Conservation (phyloP, 169 alveolate genomes). For the Sarcocystis neurona region DNA sequence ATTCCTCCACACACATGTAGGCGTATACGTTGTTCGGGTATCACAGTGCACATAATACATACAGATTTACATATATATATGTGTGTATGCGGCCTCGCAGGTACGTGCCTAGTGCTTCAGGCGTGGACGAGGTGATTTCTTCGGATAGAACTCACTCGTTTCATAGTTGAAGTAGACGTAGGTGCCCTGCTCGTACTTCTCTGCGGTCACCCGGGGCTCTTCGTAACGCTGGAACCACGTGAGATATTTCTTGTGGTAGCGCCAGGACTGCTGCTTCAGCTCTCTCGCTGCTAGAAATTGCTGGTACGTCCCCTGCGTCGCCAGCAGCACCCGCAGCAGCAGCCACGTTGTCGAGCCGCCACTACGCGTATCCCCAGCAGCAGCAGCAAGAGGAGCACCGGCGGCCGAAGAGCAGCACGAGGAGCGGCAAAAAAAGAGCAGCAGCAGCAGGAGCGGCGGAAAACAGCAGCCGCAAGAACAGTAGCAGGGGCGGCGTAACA, state of each 20-base stretch:
- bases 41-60: neutral
- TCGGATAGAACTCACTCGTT: slow-evolving; percentile 24
- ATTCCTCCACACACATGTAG: neutral
- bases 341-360: neutral
- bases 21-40: neutral
- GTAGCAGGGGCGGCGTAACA: too few species aligned
- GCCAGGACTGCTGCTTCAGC: slow-evolving; percentile 66
- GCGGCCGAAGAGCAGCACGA: neutral
- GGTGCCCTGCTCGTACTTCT: slow-evolving; percentile 66
- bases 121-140: too few species aligned
- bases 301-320: slow-evolving; percentile 70
- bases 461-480: too few species aligned
- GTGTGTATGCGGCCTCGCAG: neutral
- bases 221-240: slow-evolving; percentile 70
- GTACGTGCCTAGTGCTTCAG: neutral
- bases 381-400: too few species aligned
- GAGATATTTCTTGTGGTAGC: slow-evolving; percentile 65
- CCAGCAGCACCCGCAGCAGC: neutral
- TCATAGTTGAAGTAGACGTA: slow-evolving; percentile 68
- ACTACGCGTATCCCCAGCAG: too few species aligned
- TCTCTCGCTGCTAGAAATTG: slow-evolving; percentile 70
- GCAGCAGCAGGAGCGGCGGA: neutral
- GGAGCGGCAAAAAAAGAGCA: neutral
- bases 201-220: slow-evolving; percentile 65
- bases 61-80: neutral